phyloP scores from a whole-genome alignment of 2,329 filamentous ascomycete genomes.

The Aureobasidium leucospermi region DNA sequence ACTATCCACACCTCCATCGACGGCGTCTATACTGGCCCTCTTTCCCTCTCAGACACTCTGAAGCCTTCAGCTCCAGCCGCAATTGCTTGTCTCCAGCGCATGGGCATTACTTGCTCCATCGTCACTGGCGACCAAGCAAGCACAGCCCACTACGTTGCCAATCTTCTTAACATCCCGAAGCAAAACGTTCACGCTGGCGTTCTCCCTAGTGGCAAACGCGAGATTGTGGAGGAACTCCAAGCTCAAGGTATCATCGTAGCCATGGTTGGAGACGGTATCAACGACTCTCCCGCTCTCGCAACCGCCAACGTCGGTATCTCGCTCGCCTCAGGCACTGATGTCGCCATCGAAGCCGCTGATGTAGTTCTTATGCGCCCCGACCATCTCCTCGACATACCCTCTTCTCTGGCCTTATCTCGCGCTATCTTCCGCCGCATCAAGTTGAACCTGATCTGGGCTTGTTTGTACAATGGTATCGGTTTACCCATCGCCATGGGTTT shows the following conservation, averaged over 20 bases:
- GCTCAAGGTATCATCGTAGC: slow-evolving; percentile 68
- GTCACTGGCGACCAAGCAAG: slow-evolving; percentile 87
- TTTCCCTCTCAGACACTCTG: slow-evolving; percentile 82
- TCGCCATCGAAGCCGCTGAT: slow-evolving; percentile 95
- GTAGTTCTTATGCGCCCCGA: slow-evolving; percentile 92
- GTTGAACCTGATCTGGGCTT: slow-evolving; percentile 87
- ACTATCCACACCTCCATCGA: slow-evolving; percentile 89
- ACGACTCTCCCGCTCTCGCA: slow-evolving; percentile 90
- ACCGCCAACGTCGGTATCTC: slow-evolving; percentile 91
- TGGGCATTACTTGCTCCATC: slow-evolving; percentile 82
- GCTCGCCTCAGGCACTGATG: slow-evolving; percentile 85
- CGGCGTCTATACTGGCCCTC: slow-evolving; percentile 67
- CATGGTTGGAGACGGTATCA: slow-evolving; percentile 98
- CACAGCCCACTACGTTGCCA: slow-evolving; percentile 77
- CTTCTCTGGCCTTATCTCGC: slow-evolving; percentile 71
- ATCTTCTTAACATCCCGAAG: slow-evolving; percentile 68
- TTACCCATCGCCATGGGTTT: slow-evolving; percentile 95
- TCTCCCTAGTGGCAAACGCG: slow-evolving; percentile 83
- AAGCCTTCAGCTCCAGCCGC: slow-evolving; percentile 79
- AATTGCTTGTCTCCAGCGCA: slow-evolving; percentile 71
- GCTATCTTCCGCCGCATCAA: slow-evolving; percentile 90
- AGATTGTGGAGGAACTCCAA: slow-evolving; percentile 73
- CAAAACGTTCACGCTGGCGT: slow-evolving; percentile 79
- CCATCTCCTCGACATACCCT: slow-evolving; percentile 87
- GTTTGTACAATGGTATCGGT: slow-evolving; percentile 83